Conservation (phyloP, 306 rosid genomes). For the Coriaria nepalensis region DNA sequence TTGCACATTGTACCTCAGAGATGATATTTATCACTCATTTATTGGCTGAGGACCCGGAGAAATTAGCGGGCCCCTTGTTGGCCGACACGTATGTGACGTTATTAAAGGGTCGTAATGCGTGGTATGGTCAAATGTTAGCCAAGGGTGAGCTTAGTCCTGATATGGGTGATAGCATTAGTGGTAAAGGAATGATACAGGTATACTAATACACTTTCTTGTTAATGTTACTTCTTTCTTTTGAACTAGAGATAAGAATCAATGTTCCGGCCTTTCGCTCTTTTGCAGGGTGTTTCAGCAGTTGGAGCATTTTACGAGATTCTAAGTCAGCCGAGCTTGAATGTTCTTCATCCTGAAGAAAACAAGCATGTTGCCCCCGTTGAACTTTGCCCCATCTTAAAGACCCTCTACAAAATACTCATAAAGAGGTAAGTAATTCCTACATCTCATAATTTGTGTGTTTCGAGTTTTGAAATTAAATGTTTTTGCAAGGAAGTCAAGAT, state of each 20-base stretch:
- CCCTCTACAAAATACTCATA: slow-evolving; percentile 64
- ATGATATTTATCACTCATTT: slow-evolving; percentile 82
- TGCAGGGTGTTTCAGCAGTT: slow-evolving; percentile 88
- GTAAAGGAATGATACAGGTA: slow-evolving; percentile 99
- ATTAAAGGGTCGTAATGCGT: slow-evolving; percentile 71
- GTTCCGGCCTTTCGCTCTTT: background rate
- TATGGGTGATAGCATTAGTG: slow-evolving; percentile 87
- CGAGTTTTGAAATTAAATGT: background rate
- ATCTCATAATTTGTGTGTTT: background rate
- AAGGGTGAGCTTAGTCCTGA: slow-evolving; percentile 75
- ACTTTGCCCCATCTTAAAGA: slow-evolving; percentile 90
- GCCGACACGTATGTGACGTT: slow-evolving; percentile 87
- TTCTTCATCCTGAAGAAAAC: slow-evolving; percentile 76
- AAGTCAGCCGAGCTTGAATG: slow-evolving; percentile 79
- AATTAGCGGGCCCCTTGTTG: slow-evolving; percentile 83
- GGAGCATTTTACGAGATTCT: slow-evolving; percentile 68
- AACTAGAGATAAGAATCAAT: background rate
- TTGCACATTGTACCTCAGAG: slow-evolving; percentile 88
- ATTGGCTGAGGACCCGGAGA: slow-evolving; percentile 77
- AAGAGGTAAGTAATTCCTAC: slow-evolving; percentile 35
- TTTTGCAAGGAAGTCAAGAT: background rate
- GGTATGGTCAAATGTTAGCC: slow-evolving; percentile 82
- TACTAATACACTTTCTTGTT: background rate
- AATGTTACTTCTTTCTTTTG: slow-evolving; percentile 1
- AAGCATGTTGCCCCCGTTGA: slow-evolving; percentile 87